Evolutionary conservation across 1,139 yeast genomes (phyloP), one percentile per base, ranked within the genome.

Genomic region (Diutina mesorugosa): DNA sequence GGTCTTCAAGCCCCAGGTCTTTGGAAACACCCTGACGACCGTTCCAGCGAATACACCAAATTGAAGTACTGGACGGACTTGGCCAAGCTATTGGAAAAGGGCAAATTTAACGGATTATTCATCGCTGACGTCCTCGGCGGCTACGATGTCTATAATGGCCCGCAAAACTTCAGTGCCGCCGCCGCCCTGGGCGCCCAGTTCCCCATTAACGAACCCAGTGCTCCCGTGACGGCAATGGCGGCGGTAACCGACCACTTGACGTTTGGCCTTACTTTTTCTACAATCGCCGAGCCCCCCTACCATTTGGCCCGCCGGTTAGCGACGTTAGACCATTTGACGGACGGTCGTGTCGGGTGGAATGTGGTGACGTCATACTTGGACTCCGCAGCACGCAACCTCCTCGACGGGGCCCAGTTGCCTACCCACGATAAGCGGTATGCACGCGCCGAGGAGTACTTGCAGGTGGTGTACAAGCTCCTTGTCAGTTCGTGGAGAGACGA

Each of bases 81-180:
- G 26, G 80, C 80, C 2, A 69, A 75, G 59, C 57, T 72, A 28
- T 68, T 78, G 53, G 82, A 78, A 60, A 68, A 67, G 57, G 81
- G 80, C 3, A 73, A 77, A 61, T 67, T 78, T 57, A 74, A 74
- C 59, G 73, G 73, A 1, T 60, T 77, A 12, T 78, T 78, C 61
- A 65, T 78, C 58, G 81, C 81, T 47, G 82, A 78, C 65, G 76
- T 74, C 2, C 64, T 77, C 30, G 79, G 79, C 6, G 72, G 72
- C 4, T 75, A 72, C 60, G 78, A 74, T 61, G 77, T 72, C 7
- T 74, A 70, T 59, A 70, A 73, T 57, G 76, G 76, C 2, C 76
- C 76, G 1, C 58, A 64, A 3, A 72, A 74, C 58, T 64, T 69
- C 52, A 65, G 60, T 4, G 73, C 75, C 14, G 73, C 76, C 12